Base-by-base conservation (phyloP, 768 basidiomycete genomes). In the Omphalotus guepiniiformis region DNA sequence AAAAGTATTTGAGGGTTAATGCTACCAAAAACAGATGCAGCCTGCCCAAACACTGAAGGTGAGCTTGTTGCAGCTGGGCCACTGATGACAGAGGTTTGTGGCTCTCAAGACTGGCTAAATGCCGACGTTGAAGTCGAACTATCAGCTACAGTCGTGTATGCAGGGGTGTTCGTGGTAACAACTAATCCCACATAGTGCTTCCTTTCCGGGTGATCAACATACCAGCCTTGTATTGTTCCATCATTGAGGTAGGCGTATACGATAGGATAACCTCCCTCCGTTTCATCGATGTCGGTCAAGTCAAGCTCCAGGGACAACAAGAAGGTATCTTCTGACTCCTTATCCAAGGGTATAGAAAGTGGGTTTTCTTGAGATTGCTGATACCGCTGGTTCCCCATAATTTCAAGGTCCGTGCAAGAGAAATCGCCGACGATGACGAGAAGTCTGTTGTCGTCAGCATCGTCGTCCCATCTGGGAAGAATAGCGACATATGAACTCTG, bases 181-280 rank as follows among this genome's bases (percentile, higher is more conserved):
- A 73, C 58, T 73, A 88, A 79, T 23, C 79, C 79, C 34, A 71
- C 65, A 57, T 88, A 90, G 6, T 74, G 67, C 15, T 54, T 62
- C 1, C 70, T 73, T 34, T 73, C 75, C 6, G 70, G 66, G 57
- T 84, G 79, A 29, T 86, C 76, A 18, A 85, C 58, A 59, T 81
- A 71, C 87, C 88, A 92, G 3, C 72, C 88, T 39, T 81, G 75
- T 19, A 92, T 46, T 0, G 87, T 86, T 16, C 88, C 88, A 57
- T 92, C 88, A 45, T 82, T 88, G 11, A 86, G 73, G 62, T 87
- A 90, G 2, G 79, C 82, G 59, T 81, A 89, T 63, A 89, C 65
- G 47, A 88, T 70, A 0, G 88, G 88, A 11, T 15, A 18, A 7
- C 39, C 27, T 21, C 29, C 61, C 47, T 42, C 62, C 11, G 53